Evolutionary conservation across 768 basidiomycete genomes (phyloP).

Genomic region (Mycena capillaripes): DNA sequence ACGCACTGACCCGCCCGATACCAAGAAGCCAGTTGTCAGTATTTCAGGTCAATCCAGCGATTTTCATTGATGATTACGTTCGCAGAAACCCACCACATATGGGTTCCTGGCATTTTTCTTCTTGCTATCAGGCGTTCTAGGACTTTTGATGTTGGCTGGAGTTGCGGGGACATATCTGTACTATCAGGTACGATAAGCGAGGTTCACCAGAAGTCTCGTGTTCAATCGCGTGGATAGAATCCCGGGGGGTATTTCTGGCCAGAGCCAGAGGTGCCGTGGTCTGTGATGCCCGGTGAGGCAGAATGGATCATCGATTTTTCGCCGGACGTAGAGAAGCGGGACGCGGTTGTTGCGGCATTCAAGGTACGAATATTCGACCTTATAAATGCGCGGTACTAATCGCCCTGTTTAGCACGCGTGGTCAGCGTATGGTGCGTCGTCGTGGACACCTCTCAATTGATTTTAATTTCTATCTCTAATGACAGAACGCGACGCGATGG

Average conservation of each 20-base stretch:
- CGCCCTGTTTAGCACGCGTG: constrained; percentile 91
- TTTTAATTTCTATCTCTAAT: constrained; percentile 5
- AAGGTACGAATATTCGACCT: constrained; percentile 71
- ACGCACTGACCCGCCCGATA: background rate
- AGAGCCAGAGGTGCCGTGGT: constrained; percentile 11
- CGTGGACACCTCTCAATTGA: background rate
- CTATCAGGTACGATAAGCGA: constrained; percentile 6
- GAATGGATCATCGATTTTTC: constrained; percentile 40
- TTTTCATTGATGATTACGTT: background rate
- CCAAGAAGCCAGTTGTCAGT: constrained; percentile 21
- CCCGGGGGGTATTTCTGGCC: constrained; percentile 25
- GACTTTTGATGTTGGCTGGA: background rate
- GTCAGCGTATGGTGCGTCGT: constrained; percentile 79
- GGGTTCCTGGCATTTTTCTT: constrained; percentile 8
- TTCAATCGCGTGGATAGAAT: constrained; percentile 2
- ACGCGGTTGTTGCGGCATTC: constrained; percentile 85
- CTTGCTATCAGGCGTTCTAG: constrained; percentile 5
- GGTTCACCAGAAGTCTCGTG: background rate
- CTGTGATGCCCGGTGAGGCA: constrained; percentile 15
- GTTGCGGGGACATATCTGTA: constrained; percentile 23
- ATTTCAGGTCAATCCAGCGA: background rate
- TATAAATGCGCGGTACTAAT: constrained; percentile 45
- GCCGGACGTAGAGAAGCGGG: constrained; percentile 73
- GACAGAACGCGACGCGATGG: constrained; percentile 90
- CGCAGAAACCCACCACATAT: background rate